Evolutionary conservation across 176 grass and related monocot genomes (phyloP).

Genomic region (Paspalum vaginatum): DNA sequence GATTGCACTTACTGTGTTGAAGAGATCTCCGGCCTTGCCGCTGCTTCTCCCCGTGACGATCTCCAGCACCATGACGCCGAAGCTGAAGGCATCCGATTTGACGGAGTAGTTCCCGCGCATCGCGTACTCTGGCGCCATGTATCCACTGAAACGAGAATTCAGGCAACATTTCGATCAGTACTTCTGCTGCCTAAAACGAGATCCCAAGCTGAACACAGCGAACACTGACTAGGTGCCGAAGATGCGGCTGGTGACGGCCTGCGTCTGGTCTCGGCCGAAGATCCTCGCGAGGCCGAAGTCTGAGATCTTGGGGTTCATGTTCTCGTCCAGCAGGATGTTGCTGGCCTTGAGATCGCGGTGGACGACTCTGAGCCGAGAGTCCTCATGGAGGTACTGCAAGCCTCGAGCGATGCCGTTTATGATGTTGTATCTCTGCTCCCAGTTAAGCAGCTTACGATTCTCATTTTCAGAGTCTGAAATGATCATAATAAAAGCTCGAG

Average conservation of each 20-base stretch:
- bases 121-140: conserved; percentile 49
- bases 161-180: too few relatives aligned
- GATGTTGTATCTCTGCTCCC: conserved; percentile 38
- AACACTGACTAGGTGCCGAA: conserved; percentile 51
- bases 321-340: conserved; percentile 1
- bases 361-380: conserved; percentile 48
- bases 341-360: conserved; percentile 38
- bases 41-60: conserved; percentile 55
- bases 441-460: conserved; percentile 24
- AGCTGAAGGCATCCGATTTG: conserved; percentile 63
- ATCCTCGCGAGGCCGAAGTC: conserved; percentile 52
- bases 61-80: conserved; percentile 56
- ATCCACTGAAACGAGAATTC: conserved; percentile 28
- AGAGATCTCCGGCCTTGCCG: conserved; percentile 10
- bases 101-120: conserved; percentile 57
- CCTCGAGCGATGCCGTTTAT: conserved; percentile 56
- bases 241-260: conserved; percentile 32
- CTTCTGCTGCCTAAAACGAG: too few relatives aligned
- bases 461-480: conserved; percentile 18
- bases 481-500: not conserved
- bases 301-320: conserved; percentile 57
- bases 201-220: too few relatives aligned
- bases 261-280: conserved; percentile 39
- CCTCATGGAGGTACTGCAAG: conserved; percentile 63
- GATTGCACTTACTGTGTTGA: conserved; percentile 32